These are phyloP conservation scores for Eucalyptus pauciflora DNA, from an alignment of 345 rosid genomes.

Conservation along the genomic window DNA sequence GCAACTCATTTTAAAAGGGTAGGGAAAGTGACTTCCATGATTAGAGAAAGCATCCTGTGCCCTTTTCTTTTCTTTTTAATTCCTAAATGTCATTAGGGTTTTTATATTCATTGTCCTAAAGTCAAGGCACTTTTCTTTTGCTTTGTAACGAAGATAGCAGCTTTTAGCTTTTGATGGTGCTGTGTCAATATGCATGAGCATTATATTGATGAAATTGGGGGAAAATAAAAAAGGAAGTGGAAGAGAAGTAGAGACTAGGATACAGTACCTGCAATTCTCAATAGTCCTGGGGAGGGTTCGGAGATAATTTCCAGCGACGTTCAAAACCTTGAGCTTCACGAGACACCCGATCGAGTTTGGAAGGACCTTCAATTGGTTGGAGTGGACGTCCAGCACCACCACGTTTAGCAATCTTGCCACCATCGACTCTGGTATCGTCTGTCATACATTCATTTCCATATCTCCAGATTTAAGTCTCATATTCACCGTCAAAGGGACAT, in stretches of 20 bases:
- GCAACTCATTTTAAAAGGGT: not conserved
- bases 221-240: not conserved
- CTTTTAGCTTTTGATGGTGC: not conserved
- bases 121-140: not conserved
- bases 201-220: not conserved
- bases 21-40: not conserved
- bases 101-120: not conserved
- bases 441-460: not conserved
- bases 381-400: conserved; percentile 68
- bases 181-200: not conserved
- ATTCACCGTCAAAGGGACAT: not conserved
- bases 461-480: not conserved
- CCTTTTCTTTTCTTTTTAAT: not conserved
- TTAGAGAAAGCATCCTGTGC: not conserved
- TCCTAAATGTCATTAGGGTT: not conserved
- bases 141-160: not conserved
- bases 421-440: conserved; percentile 80
- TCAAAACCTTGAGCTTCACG: conserved; percentile 65
- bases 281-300: conserved; percentile 53
- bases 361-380: conserved; percentile 63
- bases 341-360: conserved; percentile 87
- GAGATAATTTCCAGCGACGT: conserved; percentile 73
- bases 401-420: conserved; percentile 72
- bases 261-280: conserved; percentile 64
- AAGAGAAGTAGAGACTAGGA: not conserved